A percentile compares a stretch with the other conserved stretches of the same genome.
Evolutionary conservation across 2,329 filamentous ascomycete genomes (phyloP).

Genomic region (Helotiales sp.): DNA sequence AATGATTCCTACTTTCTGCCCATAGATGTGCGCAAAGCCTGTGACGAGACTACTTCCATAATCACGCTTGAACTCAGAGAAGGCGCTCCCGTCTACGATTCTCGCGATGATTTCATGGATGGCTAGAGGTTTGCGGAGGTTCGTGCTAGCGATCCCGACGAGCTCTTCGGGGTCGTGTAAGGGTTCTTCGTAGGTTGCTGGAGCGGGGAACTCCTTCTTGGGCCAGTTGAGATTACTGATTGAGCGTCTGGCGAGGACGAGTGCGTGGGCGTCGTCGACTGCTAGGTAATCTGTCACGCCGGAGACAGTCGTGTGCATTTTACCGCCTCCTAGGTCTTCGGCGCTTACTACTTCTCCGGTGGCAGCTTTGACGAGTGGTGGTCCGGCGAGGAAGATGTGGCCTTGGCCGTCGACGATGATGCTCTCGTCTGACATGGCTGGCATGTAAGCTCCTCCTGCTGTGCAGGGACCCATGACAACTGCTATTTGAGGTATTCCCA

Average conservation of each 20-base stretch:
- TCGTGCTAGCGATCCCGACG: constrained; percentile 86
- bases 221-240: constrained; percentile 93
- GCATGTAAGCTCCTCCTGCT: constrained; percentile 92
- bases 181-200: constrained; percentile 70
- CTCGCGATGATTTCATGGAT: constrained; percentile 91
- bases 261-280: constrained; percentile 89
- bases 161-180: constrained; percentile 81
- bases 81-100: constrained; percentile 87
- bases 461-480: constrained; percentile 99
- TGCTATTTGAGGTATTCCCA: constrained; percentile 89
- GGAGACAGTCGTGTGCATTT: constrained; percentile 86
- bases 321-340: constrained; percentile 89
- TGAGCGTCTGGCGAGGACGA: constrained; percentile 82
- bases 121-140: constrained; percentile 82
- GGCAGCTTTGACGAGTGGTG: constrained; percentile 92
- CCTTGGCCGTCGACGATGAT: constrained; percentile 96
- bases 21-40: constrained; percentile 88
- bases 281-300: constrained; percentile 96
- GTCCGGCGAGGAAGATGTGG: constrained; percentile 96
- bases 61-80: constrained; percentile 92
- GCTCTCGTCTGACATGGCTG: constrained; percentile 95
- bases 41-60: constrained; percentile 91
- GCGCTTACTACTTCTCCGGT: constrained; percentile 91
- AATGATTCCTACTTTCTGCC: constrained; percentile 88
- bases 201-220: constrained; percentile 47